Base-by-base conservation (phyloP, 2,329 filamentous ascomycete species). In the Chrysosporium keratinophilum region DNA sequence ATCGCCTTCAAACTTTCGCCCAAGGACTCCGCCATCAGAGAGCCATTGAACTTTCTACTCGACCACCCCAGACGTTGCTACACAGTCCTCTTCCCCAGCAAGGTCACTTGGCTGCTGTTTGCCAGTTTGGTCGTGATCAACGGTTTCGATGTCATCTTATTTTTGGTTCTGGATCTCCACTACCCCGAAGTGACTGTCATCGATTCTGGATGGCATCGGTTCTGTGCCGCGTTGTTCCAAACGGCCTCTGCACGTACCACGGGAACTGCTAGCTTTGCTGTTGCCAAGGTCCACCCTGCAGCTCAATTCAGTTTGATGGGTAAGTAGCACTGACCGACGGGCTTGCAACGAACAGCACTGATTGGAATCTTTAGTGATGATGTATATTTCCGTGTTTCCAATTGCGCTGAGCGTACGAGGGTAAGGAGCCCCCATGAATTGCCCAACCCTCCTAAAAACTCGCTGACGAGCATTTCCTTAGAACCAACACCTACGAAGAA, bases 301-400 rank as follows among this genome's bases (percentile, higher is more conserved):
- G 73, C 81, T 0, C 80, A 81, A 55, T 74, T 82, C 47, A 58
- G 56, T 48, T 73, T 81, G 52, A 67, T 82, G 0, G 71, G 64
- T 78, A 80, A 60, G 66, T 41, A 15, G 15, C 34, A 14, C 15
- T 23, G 3, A 20, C n/a, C 7, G n/a, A n/a, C 15, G n/a, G 11
- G 34, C 1, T 20, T 19, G 12, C 37, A 14, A 23, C 14, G 20
- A 12, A 17, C 11, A 31, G 20, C 48, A n/a, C 17, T 68, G 80
- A 1, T 7, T 14, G 4, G 10, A 14, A 7, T 33, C 9, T 42
- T 75, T 95, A 69, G 84, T 96, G 66, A 97, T 97, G 91, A 97
- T 97, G 91, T 97, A 97, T 69, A 95, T 97, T 59, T 94, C 89
- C 49, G 85, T 95, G 54, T 94, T 94, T 60, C 91, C 91, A 2